Evolutionary conservation across 2,329 filamentous ascomycete species (phyloP).

Genomic region (Pseudocercospora pini-densiflorae): DNA sequence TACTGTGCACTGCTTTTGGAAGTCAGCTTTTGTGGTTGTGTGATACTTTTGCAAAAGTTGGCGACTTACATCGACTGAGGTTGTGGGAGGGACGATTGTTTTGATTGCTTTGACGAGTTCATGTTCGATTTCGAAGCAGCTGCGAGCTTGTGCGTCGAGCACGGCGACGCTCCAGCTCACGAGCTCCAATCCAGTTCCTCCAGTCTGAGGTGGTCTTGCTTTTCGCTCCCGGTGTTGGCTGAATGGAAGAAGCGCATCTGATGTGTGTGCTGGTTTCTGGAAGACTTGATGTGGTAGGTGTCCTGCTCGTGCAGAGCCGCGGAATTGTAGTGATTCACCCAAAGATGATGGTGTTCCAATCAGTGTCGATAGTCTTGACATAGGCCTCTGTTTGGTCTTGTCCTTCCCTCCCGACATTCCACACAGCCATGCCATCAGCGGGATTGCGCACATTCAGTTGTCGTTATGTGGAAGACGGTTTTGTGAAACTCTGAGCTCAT

Average conservation of each 20-base stretch:
- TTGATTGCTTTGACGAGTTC: constrained; percentile 2
- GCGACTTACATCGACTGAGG: neutral
- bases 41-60: neutral
- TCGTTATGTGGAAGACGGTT: neutral
- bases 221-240: constrained; percentile 1
- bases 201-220: neutral
- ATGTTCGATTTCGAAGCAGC: constrained; percentile 4
- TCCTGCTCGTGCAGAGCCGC: neutral
- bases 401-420: neutral
- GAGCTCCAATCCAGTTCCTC: neutral
- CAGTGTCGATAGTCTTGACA: constrained; percentile 1
- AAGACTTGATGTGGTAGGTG: constrained; percentile 2
- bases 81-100: neutral
- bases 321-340: neutral
- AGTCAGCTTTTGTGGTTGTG: neutral
- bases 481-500: neutral
- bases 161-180: neutral
- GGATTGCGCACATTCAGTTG: neutral
- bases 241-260: neutral
- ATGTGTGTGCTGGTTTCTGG: neutral
- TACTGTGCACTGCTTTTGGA: neutral
- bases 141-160: neutral
- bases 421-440: constrained; percentile 3
- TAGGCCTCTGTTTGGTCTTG: neutral
- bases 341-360: neutral